Percentiles rank a stretch among this genome's conserved stretches.
Conservation (phyloP, 2,329 filamentous ascomycete species). For the Penicillium sp. region DNA sequence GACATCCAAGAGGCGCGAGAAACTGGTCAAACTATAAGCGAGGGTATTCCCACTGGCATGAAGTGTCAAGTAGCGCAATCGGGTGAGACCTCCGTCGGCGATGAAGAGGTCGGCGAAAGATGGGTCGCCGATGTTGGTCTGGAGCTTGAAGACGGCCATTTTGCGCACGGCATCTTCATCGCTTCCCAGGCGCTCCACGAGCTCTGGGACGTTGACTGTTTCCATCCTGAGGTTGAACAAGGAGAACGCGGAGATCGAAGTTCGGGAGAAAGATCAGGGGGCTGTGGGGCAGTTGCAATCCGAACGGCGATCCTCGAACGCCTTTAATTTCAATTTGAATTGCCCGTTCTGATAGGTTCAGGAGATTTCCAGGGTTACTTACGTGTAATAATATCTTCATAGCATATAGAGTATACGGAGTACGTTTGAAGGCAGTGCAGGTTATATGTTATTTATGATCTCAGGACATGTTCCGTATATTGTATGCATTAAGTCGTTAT, state of each 20-base stretch:
- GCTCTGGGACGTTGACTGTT: constrained; percentile 56
- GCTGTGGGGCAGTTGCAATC: constrained; percentile 16
- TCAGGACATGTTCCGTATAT: too few relatives aligned
- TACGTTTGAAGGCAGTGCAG: too few relatives aligned
- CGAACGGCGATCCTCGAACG: constrained; percentile 1
- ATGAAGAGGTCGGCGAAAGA: constrained; percentile 97
- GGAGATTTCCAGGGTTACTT: too few relatives aligned
- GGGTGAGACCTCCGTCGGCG: constrained; percentile 77
- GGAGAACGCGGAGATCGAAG: constrained; percentile 3
- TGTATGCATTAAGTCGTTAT: neutral
- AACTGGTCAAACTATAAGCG: constrained; percentile 88
- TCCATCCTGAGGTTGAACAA: constrained; percentile 46
- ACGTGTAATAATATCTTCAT: too few relatives aligned
- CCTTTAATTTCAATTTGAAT: neutral
- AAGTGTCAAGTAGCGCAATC: constrained; percentile 81
- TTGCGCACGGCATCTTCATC: constrained; percentile 89
- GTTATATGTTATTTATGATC: too few relatives aligned
- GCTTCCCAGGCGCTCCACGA: constrained; percentile 60
- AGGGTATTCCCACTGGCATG: constrained; percentile 87
- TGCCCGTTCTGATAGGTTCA: neutral
- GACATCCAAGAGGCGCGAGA: constrained; percentile 84
- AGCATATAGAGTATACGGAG: too few relatives aligned
- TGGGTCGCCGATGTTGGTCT: constrained; percentile 91
- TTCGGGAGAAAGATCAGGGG: constrained; percentile 9
- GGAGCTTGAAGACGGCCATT: constrained; percentile 98